These are phyloP conservation scores for Tuber indicum DNA, from an alignment of 495 filamentous ascomycete species.

Conservation along the genomic window DNA sequence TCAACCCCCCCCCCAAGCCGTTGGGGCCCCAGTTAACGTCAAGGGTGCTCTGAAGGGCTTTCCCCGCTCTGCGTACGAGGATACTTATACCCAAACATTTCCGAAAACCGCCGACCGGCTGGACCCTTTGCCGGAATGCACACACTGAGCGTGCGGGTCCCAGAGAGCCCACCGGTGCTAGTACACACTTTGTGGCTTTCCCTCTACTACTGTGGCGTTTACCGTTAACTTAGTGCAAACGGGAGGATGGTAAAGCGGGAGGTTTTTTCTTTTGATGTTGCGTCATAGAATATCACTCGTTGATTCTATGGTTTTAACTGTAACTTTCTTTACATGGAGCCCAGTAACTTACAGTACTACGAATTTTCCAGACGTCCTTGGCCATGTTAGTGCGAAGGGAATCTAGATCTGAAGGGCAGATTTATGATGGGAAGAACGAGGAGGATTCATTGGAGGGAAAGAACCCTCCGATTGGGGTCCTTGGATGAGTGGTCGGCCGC, in stretches of 20 bases:
- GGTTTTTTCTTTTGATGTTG: accelerated
- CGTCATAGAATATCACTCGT: neutral
- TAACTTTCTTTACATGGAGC: neutral
- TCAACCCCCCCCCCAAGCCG: no score
- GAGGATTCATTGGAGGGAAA: neutral
- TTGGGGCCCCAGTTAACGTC: no score
- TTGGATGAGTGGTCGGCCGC: neutral
- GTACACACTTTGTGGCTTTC: neutral
- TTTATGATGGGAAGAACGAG: neutral
- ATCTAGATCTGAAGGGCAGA: neutral
- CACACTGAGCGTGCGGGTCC: neutral
- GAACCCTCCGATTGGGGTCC: neutral
- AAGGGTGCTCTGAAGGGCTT: no score
- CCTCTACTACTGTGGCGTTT: neutral
- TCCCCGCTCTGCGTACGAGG: no score
- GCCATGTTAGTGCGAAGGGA: neutral
- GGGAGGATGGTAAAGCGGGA: neutral
- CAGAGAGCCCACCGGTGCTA: neutral
- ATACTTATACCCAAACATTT: no score
- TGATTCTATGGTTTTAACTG: neutral
- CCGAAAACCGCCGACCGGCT: no score
- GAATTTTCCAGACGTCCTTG: neutral
- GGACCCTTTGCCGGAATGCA: neutral
- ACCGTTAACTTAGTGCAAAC: neutral
- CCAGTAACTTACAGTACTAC: neutral